Evolutionary conservation across 495 filamentous ascomycete species (phyloP), one percentile per base, ranked within the genome.

Genomic region (Penicillium waksmanii): DNA sequence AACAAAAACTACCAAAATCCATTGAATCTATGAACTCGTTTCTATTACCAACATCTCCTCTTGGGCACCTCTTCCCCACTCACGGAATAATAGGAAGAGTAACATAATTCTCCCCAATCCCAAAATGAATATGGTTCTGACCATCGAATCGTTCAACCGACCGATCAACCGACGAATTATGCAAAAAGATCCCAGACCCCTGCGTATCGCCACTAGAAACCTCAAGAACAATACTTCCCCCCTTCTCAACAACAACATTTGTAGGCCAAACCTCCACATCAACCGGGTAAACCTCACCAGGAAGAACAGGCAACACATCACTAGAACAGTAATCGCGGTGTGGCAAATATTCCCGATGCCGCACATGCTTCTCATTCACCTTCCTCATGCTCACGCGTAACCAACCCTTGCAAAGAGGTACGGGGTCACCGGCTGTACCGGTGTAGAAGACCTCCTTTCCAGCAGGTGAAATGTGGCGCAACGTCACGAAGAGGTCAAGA

Each of bases 191-290:
- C 0, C 85, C 84, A 43, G 69, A 73, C 1, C 85, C 86, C 56
- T 87, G 84, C 5, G 86, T 88, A 73, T 89, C 86, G 1, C 82
- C 84, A 58, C 73, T 77, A 1, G 75, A 57, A 3, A 88, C 76
- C 64, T 89, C 85, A n/a, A 89, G 12, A 3, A 51, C 51, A 23
- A 63, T 25, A 12, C 27, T 25, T 4, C 27, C 70, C 2, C 67
- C 70, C 44, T 75, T 71, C 47, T 78, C 79, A 13, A 87, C 79
- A 5, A 90, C 77, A 0, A 87, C 84, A 66, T 87, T 87, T 1
- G 85, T 89, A 15, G 87, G 87, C 87, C 86, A 89, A 4, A 89
- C 66, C 73, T 90, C 87, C 10, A 90, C 77, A 61, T 88, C 86
- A 0, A 89, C 84, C 0, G 66, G 66, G 57, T 90, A 89, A 4